Percentiles rank a stretch among this genome's conserved stretches.
Evolutionary conservation across 1,139 yeast genomes (phyloP).

Genomic region (Zygosaccharomyces pseudobailii): DNA sequence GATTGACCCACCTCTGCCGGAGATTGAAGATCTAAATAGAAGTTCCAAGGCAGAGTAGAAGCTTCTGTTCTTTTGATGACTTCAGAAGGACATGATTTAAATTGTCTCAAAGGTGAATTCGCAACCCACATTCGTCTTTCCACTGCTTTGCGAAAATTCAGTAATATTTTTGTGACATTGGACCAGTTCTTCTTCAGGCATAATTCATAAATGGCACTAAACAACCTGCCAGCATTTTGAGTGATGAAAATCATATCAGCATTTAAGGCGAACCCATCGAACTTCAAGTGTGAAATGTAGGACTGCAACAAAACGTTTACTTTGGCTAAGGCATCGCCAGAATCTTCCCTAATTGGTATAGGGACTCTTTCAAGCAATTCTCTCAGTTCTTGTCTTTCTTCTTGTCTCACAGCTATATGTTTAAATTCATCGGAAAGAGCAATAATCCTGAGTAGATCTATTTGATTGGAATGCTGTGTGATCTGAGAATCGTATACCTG

Average conservation of each 20-base stretch:
- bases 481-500: conserved; percentile 54
- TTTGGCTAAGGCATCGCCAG: conserved; percentile 73
- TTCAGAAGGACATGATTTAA: conserved; percentile 60
- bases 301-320: conserved; percentile 78
- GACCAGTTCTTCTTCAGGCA: conserved; percentile 73
- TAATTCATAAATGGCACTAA: conserved; percentile 82
- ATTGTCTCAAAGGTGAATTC: conserved; percentile 83
- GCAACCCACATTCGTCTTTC: conserved; percentile 81
- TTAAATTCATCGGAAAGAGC: conserved; percentile 81
- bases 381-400: conserved; percentile 73
- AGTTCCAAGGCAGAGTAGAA: conserved; percentile 77
- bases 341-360: conserved; percentile 71
- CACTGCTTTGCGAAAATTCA: conserved; percentile 73
- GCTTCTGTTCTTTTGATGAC: conserved; percentile 72
- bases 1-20: conserved; percentile 81
- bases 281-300: conserved; percentile 64
- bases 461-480: conserved; percentile 59
- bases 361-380: conserved; percentile 75
- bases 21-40: conserved; percentile 51
- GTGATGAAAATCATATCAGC: conserved; percentile 92
- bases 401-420: conserved; percentile 77
- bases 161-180: conserved; percentile 48
- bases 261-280: conserved; percentile 87
- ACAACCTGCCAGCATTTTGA: conserved; percentile 86
- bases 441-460: conserved; percentile 74